phyloP scores from a whole-genome alignment of 2,329 filamentous ascomycete species.

The Podosphaera aphanis region DNA sequence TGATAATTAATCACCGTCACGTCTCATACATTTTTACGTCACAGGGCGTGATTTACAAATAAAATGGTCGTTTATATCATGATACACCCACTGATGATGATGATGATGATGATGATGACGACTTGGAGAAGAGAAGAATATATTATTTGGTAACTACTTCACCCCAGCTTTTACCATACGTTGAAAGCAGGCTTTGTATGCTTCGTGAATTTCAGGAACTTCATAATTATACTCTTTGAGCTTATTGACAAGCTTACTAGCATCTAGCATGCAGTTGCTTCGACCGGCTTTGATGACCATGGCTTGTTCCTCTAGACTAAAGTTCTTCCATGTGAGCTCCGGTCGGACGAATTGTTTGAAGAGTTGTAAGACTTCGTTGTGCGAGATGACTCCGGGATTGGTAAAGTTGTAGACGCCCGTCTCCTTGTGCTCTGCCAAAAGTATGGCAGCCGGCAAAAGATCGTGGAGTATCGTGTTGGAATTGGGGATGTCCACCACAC shows the following conservation, averaged over 20 bases:
- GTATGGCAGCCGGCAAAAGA: slow-evolving; percentile 35
- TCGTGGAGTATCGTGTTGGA: slow-evolving; percentile 43
- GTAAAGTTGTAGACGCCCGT: slow-evolving; percentile 47
- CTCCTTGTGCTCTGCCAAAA: slow-evolving; percentile 35
- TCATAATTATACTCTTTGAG: slow-evolving; percentile 33
- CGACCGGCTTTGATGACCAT: slow-evolving; percentile 44
- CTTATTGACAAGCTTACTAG: slow-evolving; percentile 34
- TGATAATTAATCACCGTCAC: neutral
- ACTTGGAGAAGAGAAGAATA: too few species aligned
- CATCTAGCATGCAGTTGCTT: slow-evolving; percentile 42
- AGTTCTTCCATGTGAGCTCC: slow-evolving; percentile 38
- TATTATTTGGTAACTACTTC: slow-evolving; percentile 22
- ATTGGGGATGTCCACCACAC: slow-evolving; percentile 44
- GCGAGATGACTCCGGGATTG: slow-evolving; percentile 46
- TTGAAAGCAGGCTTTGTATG: slow-evolving; percentile 37
- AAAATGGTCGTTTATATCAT: neutral
- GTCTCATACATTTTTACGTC: neutral
- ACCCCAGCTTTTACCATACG: slow-evolving; percentile 34
- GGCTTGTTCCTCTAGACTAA: slow-evolving; percentile 39
- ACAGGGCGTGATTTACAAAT: neutral
- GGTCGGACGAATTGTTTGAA: slow-evolving; percentile 41
- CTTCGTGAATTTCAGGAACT: slow-evolving; percentile 37
- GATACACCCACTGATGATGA: neutral
- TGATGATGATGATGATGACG: too few species aligned
- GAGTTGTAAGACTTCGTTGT: slow-evolving; percentile 40